Evolutionary conservation across 805 yeast species (phyloP).

Genomic region (Nakazawaea holstii): DNA sequence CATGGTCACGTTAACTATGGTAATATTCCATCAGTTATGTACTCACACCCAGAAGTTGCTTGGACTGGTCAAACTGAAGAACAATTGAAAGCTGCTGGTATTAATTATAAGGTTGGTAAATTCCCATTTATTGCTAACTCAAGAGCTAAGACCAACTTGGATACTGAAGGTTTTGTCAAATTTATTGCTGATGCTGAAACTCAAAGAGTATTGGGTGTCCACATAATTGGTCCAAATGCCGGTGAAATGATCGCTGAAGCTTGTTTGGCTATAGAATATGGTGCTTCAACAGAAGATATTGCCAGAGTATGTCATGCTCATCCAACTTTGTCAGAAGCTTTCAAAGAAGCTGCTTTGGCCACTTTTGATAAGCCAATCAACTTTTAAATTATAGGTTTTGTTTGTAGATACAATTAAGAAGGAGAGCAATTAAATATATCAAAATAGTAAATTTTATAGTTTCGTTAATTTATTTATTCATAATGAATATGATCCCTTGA

Average conservation of each 20-base stretch:
- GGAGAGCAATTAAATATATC: too few relatives aligned
- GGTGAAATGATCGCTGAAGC: conserved; percentile 99
- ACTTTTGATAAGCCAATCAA: conserved; percentile 90
- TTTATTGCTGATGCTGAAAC: conserved; percentile 95
- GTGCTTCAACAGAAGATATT: conserved; percentile 96
- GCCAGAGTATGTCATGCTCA: conserved; percentile 98
- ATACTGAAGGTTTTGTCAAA: conserved; percentile 97
- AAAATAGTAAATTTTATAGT: too few relatives aligned
- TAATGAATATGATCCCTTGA: not conserved
- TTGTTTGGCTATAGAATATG: conserved; percentile 95
- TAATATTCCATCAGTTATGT: conserved; percentile 98
- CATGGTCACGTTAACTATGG: conserved; percentile 98
- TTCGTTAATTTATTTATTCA: not conserved
- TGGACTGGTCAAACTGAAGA: conserved; percentile 98
- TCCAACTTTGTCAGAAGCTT: conserved; percentile 96
- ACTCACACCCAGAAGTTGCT: conserved; percentile 98
- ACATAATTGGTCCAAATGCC: conserved; percentile 96
- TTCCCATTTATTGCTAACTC: conserved; percentile 99
- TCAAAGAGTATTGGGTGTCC: conserved; percentile 93
- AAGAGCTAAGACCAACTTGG: conserved; percentile 97
- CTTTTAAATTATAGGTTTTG: conserved; percentile 37
- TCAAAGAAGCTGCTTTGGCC: conserved; percentile 95
- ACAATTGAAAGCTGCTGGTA: conserved; percentile 88
- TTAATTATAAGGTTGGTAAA: conserved; percentile 90
- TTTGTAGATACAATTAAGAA: too few relatives aligned